A percentile compares a stretch with the other conserved stretches of the same genome.
These are phyloP conservation scores for Saccharomycopsis lassenensis DNA, from an alignment of 805 yeast species.

Conservation along the genomic window DNA sequence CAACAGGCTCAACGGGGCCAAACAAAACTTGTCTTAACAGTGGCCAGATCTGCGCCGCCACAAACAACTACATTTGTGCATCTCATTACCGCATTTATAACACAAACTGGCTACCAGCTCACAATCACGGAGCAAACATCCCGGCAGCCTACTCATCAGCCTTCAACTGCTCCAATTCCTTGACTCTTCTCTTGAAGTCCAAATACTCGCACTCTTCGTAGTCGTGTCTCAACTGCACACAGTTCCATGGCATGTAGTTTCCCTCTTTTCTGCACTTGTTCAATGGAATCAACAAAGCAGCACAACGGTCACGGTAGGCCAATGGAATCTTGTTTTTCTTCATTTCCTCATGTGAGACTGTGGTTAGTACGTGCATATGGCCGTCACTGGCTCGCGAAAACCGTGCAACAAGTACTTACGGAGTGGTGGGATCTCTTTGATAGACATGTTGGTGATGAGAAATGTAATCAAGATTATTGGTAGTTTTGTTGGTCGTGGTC, in stretches of 20 bases:
- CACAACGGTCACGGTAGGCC: conserved; percentile 78
- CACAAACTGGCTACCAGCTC: too few species aligned
- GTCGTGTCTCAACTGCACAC: conserved; percentile 66
- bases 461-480: too few species aligned
- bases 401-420: conserved; percentile 25
- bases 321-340: conserved; percentile 69
- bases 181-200: conserved; percentile 72
- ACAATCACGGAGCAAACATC: too few species aligned
- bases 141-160: too few species aligned
- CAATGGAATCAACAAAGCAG: conserved; percentile 47
- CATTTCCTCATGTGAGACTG: conserved; percentile 77
- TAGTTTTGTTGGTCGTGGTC: too few species aligned
- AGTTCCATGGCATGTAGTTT: conserved; percentile 55
- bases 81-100: too few species aligned
- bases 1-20: too few species aligned
- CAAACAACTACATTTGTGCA: too few species aligned
- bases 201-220: conserved; percentile 80
- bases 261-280: conserved; percentile 52
- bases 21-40: too few species aligned
- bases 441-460: conserved; percentile 24
- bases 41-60: too few species aligned
- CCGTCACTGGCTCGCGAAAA: conserved; percentile 2
- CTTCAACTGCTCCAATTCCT: conserved; percentile 52
- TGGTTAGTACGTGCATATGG: too few species aligned
- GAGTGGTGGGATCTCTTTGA: conserved; percentile 31